Evolutionary conservation across 352 stramenopile genomes (phyloP).

Genomic region (Globisporangium nodosum): DNA sequence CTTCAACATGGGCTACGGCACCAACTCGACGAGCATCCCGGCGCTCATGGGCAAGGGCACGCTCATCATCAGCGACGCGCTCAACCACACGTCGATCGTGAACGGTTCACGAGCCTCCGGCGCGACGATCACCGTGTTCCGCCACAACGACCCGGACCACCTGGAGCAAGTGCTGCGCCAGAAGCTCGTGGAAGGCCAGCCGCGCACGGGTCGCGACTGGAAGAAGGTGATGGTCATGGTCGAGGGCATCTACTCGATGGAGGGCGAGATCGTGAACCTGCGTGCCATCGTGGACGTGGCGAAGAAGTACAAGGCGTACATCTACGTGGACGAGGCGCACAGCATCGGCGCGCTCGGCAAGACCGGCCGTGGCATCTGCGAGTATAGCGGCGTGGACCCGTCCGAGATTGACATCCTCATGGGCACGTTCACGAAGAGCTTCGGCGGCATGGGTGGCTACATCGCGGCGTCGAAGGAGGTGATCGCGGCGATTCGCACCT

Average conservation of each 20-base stretch:
- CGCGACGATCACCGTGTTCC: constrained; percentile 92
- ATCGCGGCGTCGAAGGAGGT: constrained; percentile 88
- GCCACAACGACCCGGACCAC: constrained; percentile 94
- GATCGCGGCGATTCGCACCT: constrained; percentile 28
- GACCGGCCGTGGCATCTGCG: constrained; percentile 94
- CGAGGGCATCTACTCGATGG: constrained; percentile 98
- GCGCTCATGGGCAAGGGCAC: constrained; percentile 91
- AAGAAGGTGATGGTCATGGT: constrained; percentile 97
- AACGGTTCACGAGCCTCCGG: constrained; percentile 92
- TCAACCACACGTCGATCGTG: constrained; percentile 99
- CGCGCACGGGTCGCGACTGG: constrained; percentile 93
- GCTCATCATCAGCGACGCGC: constrained; percentile 95
- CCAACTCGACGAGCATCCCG: constrained; percentile 97
- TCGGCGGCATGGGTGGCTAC: constrained; percentile 98
- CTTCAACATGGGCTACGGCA: constrained; percentile 99
- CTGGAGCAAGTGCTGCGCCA: constrained; percentile 87
- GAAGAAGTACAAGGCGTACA: constrained; percentile 97
- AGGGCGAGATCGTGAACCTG: constrained; percentile 96
- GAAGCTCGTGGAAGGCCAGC: constrained; percentile 80
- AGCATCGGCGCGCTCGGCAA: constrained; percentile 94
- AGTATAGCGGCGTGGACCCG: constrained; percentile 94
- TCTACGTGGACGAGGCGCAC: constrained; percentile 97
- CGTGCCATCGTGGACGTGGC: constrained; percentile 87
- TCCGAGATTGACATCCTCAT: constrained; percentile 98
- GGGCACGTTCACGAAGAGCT: constrained; percentile 99